A percentile compares a stretch with the other conserved stretches of the same genome.
phyloP scores from a whole-genome alignment of 2,329 filamentous ascomycete genomes.

The Acrocalymma vagum region DNA sequence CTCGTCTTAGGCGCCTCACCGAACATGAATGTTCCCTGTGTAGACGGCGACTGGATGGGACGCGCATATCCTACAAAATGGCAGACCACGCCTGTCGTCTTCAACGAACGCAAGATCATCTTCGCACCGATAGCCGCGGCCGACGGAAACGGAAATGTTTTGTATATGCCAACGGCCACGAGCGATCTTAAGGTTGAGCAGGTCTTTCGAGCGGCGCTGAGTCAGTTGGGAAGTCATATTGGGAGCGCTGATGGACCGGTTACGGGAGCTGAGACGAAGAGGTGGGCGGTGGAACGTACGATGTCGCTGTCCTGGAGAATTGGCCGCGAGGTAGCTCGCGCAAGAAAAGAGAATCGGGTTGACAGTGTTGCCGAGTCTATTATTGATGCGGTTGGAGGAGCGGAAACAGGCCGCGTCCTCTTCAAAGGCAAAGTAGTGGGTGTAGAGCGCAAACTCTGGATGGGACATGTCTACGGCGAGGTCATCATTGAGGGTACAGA shows the following conservation, averaged over 20 bases:
- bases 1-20: slow-evolving; percentile 47
- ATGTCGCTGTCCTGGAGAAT: slow-evolving; percentile 50
- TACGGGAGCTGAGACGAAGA: slow-evolving; percentile 45
- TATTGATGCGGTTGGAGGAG: slow-evolving; percentile 52
- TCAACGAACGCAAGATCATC: slow-evolving; percentile 49
- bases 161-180: slow-evolving; percentile 47
- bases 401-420: slow-evolving; percentile 47
- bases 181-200: slow-evolving; percentile 50
- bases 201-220: slow-evolving; percentile 45
- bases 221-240: slow-evolving; percentile 46
- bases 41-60: slow-evolving; percentile 60
- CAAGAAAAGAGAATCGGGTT: slow-evolving; percentile 45
- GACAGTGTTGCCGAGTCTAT: slow-evolving; percentile 49
- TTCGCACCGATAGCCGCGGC: slow-evolving; percentile 49
- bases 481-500: slow-evolving; percentile 48
- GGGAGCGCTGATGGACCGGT: slow-evolving; percentile 48
- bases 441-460: slow-evolving; percentile 50
- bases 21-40: slow-evolving; percentile 52
- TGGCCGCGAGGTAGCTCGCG: slow-evolving; percentile 44
- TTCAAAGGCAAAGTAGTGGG: slow-evolving; percentile 58
- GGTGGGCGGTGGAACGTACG: slow-evolving; percentile 50
- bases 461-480: slow-evolving; percentile 54
- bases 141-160: slow-evolving; percentile 53
- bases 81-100: slow-evolving; percentile 55
- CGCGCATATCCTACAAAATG: slow-evolving; percentile 57